Evolutionary conservation across 305 asterid species (phyloP).

Genomic region (Fraxinus ornus): DNA sequence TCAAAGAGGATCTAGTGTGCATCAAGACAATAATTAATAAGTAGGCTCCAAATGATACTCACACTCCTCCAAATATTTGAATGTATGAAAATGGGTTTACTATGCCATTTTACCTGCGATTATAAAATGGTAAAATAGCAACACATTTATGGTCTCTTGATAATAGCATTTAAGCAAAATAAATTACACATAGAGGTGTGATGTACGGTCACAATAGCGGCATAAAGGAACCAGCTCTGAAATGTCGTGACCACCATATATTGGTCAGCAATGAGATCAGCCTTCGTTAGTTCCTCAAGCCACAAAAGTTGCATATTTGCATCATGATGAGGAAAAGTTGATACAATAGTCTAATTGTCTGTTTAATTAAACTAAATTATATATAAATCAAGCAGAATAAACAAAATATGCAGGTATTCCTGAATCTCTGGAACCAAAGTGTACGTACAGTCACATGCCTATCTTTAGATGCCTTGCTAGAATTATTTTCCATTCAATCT

Average conservation of each 20-base stretch:
- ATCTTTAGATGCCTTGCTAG: slow-evolving; percentile 7
- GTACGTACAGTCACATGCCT: neutral
- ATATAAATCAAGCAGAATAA: slow-evolving; percentile 3
- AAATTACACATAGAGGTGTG: neutral
- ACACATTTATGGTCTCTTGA: neutral
- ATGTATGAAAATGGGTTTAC: neutral
- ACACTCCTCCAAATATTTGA: neutral
- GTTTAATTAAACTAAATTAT: neutral
- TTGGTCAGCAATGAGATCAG: neutral
- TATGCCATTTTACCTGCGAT: neutral
- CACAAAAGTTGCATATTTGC: neutral
- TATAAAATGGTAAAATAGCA: neutral
- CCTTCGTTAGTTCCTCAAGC: neutral
- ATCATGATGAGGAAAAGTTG: neutral
- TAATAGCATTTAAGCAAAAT: neutral
- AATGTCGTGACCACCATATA: slow-evolving; percentile 1
- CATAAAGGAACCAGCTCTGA: neutral
- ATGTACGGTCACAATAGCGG: neutral
- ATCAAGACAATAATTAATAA: neutral
- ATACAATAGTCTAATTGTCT: neutral
- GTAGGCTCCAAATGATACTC: neutral
- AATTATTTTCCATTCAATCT: neutral
- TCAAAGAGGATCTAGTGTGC: neutral
- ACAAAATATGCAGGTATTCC: neutral
- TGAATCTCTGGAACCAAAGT: slow-evolving; percentile 1